Base-by-base conservation (phyloP, 257 asterid species). In the Agastache rugosa region DNA sequence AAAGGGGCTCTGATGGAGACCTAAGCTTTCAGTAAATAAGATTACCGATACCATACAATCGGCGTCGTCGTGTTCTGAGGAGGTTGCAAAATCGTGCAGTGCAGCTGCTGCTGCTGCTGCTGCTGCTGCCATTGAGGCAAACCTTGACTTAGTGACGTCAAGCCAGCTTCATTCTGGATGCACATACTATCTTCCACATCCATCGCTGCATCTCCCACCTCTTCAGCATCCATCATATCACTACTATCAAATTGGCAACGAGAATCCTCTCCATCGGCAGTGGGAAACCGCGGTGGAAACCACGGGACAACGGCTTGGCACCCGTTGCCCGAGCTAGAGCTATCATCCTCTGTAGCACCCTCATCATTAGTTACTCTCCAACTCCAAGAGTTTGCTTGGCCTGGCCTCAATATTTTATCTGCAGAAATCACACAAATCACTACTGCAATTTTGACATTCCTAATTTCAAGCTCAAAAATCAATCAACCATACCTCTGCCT, bases 141-240 rank as follows among this genome's bases (percentile, higher is more conserved):
- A 22, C 87, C 87, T 25, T 80, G 84, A 48, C 48, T 70, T 8
- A 72, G 31, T 35, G 63, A 34, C 48, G 60, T 41, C 1, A 42
- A 59, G 20, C 42, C 65, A 29, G 5, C 41, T 51, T 69, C 84
- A 41, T 66, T 59, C 16, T 65, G 79, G 6, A 15, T 27, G 65
- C 22, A 12, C 31, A 22, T 15, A 12, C 67, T 59, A 41, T 83
- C 88, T 74, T 87, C 91, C 4, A 88, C 79, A 50, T 88, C 91
- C 93, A 86, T 88, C 8, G 76, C 23, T 35, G 68, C 78, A 35
- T 77, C 85, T 41, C 81, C 91, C 69, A 41, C 59, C 19, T 78
- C 93, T 63, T 88, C 95, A 51, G 79, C 82, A 64, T 82, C 91
- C 88, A 87, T 89, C 86, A 84, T 79, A 63, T 85, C 88, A 35